A percentile compares a stretch with the other conserved stretches of the same genome.
phyloP scores from a whole-genome alignment of 305 asterid species.

The Fraxinus dipetala region DNA sequence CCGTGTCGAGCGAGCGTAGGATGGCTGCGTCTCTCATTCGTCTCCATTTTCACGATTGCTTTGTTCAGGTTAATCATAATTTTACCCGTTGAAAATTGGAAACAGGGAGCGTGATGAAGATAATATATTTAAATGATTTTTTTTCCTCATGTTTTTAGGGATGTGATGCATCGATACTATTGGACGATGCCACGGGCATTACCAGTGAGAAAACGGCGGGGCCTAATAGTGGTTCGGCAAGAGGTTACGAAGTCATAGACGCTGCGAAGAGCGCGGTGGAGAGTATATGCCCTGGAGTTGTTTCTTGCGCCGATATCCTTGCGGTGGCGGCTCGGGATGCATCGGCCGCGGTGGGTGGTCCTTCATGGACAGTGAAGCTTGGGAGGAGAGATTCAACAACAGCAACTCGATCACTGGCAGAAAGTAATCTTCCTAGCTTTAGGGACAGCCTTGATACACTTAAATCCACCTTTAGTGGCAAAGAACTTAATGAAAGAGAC shows the following conservation, averaged over 20 bases:
- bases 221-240: background rate
- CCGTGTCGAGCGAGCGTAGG: background rate
- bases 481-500: slow-evolving; percentile 25
- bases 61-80: background rate
- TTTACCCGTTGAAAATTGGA: background rate
- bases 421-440: slow-evolving; percentile 25
- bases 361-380: slow-evolving; percentile 37
- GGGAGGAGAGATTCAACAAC: slow-evolving; percentile 34
- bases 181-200: background rate
- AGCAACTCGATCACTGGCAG: slow-evolving; percentile 27
- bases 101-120: background rate
- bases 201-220: background rate
- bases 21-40: background rate
- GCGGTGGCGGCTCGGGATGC: background rate
- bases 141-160: background rate
- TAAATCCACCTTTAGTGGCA: slow-evolving; percentile 7
- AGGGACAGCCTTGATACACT: slow-evolving; percentile 13
- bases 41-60: slow-evolving; percentile 8
- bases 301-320: background rate
- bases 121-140: background rate
- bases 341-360: slow-evolving; percentile 36
- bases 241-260: background rate
- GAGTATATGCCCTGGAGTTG: background rate
- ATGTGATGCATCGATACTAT: background rate
- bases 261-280: background rate